Evolutionary conservation across 2,329 filamentous ascomycete genomes (phyloP).

Genomic region (Cercospora sp.): DNA sequence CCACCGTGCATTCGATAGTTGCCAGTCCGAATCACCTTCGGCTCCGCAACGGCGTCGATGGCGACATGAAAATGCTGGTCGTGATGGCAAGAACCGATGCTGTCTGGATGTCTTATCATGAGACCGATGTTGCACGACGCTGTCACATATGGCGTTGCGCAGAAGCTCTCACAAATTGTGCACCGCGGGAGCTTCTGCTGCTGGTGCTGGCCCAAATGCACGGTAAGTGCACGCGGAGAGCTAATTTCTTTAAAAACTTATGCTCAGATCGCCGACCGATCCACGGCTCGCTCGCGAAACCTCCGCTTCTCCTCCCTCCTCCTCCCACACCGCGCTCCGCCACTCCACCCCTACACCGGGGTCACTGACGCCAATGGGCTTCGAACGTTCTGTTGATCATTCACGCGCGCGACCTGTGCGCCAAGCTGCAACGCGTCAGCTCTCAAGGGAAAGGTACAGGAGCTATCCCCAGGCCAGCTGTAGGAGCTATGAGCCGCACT

Average conservation of each 20-base stretch:
- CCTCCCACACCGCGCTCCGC: neutral
- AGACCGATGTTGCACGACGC: neutral
- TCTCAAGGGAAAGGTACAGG: neutral
- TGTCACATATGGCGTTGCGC: neutral
- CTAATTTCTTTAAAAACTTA: neutral
- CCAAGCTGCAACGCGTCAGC: constrained; percentile 6
- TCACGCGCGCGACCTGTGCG: neutral
- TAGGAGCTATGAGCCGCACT: neutral
- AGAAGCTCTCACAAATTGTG: neutral
- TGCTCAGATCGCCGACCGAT: neutral
- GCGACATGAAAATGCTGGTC: neutral
- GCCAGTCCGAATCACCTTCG: neutral
- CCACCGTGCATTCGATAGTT: constrained; percentile 1
- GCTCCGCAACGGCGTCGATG: neutral
- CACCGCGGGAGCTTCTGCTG: neutral
- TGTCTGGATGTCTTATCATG: neutral
- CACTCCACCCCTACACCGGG: neutral
- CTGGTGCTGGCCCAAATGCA: neutral
- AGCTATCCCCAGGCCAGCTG: neutral
- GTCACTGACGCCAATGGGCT: neutral
- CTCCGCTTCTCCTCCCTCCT: neutral
- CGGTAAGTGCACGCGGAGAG: neutral
- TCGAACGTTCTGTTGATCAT: neutral
- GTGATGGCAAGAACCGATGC: neutral
- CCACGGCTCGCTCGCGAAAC: neutral